Base-by-base conservation (phyloP, 805 yeast species). In the Zygotorulaspora sp. region DNA sequence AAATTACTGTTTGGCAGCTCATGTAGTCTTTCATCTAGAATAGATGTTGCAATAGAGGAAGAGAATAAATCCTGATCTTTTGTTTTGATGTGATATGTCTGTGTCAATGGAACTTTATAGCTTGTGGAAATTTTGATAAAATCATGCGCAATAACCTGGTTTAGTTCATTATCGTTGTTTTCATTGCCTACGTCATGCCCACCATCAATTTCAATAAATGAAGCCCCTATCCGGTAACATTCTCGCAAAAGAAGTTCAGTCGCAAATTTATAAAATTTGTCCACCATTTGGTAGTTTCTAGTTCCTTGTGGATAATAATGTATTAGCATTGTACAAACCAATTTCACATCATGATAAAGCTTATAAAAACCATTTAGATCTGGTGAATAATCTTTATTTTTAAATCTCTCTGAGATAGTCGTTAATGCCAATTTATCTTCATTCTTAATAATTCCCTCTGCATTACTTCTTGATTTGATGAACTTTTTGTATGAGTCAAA, bases 31-130 rank as follows among this genome's bases (percentile, higher is more conserved):
- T 80, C 75, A 56, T 92, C 97, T 36, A 88, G 62, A 14, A 73
- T 66, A 0, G 97, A 85, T 51, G 77, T 82, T 19, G 75, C 71
- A 22, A 75, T 71, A 24, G 81, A 62, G 0, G 95, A 81, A 5
- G 95, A 74, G 56, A 92, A 90, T 34, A 92, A 67, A 10, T 96
- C 95, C 19, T 76, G 70, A 27, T 80, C 87, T 28, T 74, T 74
- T 13, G 83, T 77, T 7, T 75, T 62, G 22, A 80, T 60, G 41
- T 71, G 74, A 44, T 74, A 71, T 0, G 88, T 76, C 59, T 89
- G 92, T n/a, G 77, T 75, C 36, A 79, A 72, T 3, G 74, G 66
- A 6, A 69, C 55, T 7, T 66, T 56, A 49, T 77, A 79, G 26
- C 70, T 63, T 1, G 72, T 65, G 1, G 83, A 67, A 12, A 84